Evolutionary conservation across 192 early-diverging fungal genomes (phyloP).

Genomic region (Mortierella antarctica): DNA sequence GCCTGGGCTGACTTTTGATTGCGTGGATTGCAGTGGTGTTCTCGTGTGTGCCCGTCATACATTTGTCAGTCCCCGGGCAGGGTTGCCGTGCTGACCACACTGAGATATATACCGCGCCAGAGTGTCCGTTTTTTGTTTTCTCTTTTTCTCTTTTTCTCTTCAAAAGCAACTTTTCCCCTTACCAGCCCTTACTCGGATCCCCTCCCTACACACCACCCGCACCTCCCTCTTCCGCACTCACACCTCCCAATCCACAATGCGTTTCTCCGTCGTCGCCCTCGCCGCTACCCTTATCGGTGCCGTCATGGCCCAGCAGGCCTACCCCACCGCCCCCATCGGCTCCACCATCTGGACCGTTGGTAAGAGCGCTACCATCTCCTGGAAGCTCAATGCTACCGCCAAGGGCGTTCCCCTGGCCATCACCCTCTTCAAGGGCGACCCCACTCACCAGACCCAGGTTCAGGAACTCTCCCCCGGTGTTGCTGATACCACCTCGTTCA

Average conservation of each 20-base stretch:
- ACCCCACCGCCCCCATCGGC: conserved; percentile 23
- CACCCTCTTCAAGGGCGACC: conserved; percentile 25
- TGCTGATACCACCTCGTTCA: conserved; percentile 1
- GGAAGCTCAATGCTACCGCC: conserved; percentile 14
- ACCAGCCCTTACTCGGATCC: conserved; percentile 25
- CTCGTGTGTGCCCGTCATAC: too few relatives aligned
- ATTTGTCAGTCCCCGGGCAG: neutral
- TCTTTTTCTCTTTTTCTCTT: neutral
- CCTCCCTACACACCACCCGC: conserved; percentile 1
- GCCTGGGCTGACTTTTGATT: too few relatives aligned
- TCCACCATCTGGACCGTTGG: conserved; percentile 19
- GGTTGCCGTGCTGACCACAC: too few relatives aligned
- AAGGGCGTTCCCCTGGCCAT: conserved; percentile 1
- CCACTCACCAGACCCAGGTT: conserved; percentile 20
- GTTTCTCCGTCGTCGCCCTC: conserved; percentile 30
- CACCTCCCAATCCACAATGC: conserved; percentile 11
- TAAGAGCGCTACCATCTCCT: conserved; percentile 4
- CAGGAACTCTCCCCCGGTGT: neutral
- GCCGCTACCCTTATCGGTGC: conserved; percentile 20
- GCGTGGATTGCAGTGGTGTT: too few relatives aligned
- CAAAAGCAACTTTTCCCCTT: conserved; percentile 3
- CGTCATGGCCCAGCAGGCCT: conserved; percentile 28
- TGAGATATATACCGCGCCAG: neutral
- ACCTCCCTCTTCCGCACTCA: neutral
- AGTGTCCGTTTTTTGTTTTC: neutral